A percentile compares a stretch with the other conserved stretches of the same genome.
These are phyloP conservation scores for Panicum hallii DNA, from an alignment of 202 grass and related monocot genomes.

Conservation along the genomic window DNA sequence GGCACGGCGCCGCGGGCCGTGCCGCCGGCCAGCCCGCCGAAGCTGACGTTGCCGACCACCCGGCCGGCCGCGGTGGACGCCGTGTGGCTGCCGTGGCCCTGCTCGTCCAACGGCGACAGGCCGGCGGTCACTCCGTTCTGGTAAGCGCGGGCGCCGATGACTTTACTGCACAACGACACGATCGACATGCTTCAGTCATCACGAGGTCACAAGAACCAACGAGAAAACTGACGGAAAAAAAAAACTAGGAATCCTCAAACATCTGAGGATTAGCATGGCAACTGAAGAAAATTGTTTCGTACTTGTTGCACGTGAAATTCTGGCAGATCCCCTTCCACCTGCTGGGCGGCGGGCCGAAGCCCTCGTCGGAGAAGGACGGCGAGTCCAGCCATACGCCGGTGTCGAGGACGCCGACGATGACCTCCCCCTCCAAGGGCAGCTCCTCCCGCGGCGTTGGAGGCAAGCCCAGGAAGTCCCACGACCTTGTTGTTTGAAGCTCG, in stretches of 20 bases:
- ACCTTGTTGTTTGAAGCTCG: background rate
- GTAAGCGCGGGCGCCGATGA: constrained; percentile 41
- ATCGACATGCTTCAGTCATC: background rate
- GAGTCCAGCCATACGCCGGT: constrained; percentile 47
- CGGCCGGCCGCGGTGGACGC: constrained; percentile 37
- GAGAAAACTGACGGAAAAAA: no score
- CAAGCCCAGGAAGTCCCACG: background rate
- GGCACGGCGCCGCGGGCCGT: constrained; percentile 43
- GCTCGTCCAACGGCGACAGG: constrained; percentile 35
- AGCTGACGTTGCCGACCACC: constrained; percentile 27
- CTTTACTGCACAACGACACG: constrained; percentile 29
- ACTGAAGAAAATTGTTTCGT: background rate
- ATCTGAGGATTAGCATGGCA: no score
- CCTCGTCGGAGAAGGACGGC: constrained; percentile 48
- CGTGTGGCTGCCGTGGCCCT: constrained; percentile 47
- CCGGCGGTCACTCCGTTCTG: background rate
- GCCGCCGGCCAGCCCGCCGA: constrained; percentile 27
- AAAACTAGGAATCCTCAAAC: no score
- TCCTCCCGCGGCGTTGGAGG: background rate
- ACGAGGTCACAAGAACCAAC: no score
- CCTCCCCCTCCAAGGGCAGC: constrained; percentile 28
- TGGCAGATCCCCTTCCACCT: constrained; percentile 51
- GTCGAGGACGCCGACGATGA: constrained; percentile 57
- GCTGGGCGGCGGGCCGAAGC: constrained; percentile 44
- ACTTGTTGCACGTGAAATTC: constrained; percentile 58